phyloP scores from a whole-genome alignment of 75 land plant genomes.

The Sequoia sempervirens region DNA sequence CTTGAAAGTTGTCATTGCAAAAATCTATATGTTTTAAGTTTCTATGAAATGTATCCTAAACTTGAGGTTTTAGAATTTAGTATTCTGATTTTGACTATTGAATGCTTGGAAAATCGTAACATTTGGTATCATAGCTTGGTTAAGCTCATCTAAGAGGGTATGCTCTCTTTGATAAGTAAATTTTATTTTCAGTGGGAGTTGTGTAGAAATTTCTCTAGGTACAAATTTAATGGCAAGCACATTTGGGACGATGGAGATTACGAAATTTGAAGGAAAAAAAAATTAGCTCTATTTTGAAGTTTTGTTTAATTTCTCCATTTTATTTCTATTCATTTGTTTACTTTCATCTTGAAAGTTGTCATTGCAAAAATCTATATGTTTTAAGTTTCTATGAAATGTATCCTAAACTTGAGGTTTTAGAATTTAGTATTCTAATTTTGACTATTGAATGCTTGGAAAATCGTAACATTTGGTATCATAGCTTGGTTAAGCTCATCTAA shows the following conservation, averaged over 20 bases:
- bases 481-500: too few relatives aligned
- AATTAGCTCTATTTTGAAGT: neutral
- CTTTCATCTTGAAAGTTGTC: neutral
- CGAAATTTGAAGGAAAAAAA: neutral
- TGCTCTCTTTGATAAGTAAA: neutral
- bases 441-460: too few relatives aligned
- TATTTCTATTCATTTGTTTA: too few relatives aligned
- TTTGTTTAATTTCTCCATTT: too few relatives aligned
- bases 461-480: too few relatives aligned
- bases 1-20: neutral
- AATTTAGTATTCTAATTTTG: neutral
- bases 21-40: neutral
- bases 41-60: neutral
- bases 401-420: neutral
- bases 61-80: neutral
- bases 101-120: too few relatives aligned
- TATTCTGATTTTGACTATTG: neutral
- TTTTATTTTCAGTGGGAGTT: neutral
- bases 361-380: neutral
- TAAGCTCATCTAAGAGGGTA: neutral
- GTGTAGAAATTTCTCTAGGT: neutral
- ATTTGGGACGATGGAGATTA: neutral
- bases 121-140: too few relatives aligned
- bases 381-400: neutral
- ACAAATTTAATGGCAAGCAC: neutral